These are phyloP conservation scores for Gnomoniopsis sp. DNA, from an alignment of 2,329 filamentous ascomycete genomes.

Conservation along the genomic window DNA sequence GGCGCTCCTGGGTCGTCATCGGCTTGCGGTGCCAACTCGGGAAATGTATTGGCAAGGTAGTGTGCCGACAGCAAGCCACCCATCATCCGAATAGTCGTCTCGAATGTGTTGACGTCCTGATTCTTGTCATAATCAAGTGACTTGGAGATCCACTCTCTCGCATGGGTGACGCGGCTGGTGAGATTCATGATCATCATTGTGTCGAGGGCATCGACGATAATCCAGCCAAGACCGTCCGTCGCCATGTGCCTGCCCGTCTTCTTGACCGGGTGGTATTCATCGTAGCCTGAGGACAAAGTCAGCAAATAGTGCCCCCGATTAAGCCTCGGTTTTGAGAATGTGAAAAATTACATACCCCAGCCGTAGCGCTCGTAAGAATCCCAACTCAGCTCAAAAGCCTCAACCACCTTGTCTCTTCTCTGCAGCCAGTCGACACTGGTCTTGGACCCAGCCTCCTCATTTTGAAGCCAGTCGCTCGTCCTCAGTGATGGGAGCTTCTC, in stretches of 20 bases:
- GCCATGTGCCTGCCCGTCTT: slow-evolving; percentile 83
- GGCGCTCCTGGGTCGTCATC: slow-evolving; percentile 69
- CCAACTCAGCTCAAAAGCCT: slow-evolving; percentile 90
- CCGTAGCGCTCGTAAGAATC: slow-evolving; percentile 88
- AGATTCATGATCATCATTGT: slow-evolving; percentile 99
- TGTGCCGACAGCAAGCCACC: slow-evolving; percentile 90
- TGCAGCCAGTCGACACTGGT: slow-evolving; percentile 67
- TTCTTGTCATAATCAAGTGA: slow-evolving; percentile 84
- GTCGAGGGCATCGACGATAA: slow-evolving; percentile 93
- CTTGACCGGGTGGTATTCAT: slow-evolving; percentile 81
- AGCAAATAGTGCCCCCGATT: slow-evolving; percentile 19
- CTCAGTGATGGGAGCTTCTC: slow-evolving; percentile 31
- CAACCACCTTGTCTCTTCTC: slow-evolving; percentile 76
- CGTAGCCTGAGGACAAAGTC: slow-evolving; percentile 55
- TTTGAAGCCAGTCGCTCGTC: slow-evolving; percentile 56
- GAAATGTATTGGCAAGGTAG: slow-evolving; percentile 83
- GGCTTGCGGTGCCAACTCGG: slow-evolving; percentile 69
- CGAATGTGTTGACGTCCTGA: slow-evolving; percentile 95
- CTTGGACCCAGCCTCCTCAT: slow-evolving; percentile 40
- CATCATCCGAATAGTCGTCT: slow-evolving; percentile 97
- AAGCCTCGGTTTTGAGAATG: neutral
- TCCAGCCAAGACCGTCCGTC: slow-evolving; percentile 88
- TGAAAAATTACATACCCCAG: slow-evolving; percentile 67
- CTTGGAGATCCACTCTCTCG: slow-evolving; percentile 82
- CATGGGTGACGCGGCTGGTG: slow-evolving; percentile 77